Evolutionary conservation across 257 asterid genomes (phyloP), one percentile per base, ranked within the genome.

Genomic region (Plantago elongata): DNA sequence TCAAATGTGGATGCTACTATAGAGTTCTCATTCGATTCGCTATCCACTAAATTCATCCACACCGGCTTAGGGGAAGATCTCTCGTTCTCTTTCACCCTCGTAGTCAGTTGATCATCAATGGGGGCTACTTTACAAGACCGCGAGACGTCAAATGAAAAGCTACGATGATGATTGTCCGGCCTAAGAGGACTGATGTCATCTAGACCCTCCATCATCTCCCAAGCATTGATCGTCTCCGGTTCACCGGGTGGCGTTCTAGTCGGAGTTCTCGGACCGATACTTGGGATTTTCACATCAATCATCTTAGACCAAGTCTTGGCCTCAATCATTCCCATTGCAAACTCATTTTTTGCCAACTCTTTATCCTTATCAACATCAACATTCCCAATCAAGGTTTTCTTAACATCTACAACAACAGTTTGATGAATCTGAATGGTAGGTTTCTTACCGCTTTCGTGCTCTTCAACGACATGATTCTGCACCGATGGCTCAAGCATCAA

Each of bases 201-300:
- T 4, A 93, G 87, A 5, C 96, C 99, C 69, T 83, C 92, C 97
- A 89, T 89, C 75, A 93, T 63, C 51, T 93, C 97, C 90, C 94
- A 87, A 13, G 84, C 86, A 67, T 93, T 78, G 79, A 93, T 87
- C 40, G 59, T 78, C 77, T 89, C 96, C 12, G 94, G 94, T 75
- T 93, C 97, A 0, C 94, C 96, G 0, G 95, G 90, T 14, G 94
- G 88, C 40, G 95, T 87, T 40, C 64, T 67, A 44, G 54, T 49
- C 22, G 95, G 94, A 5, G 95, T 91, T 63, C 58, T 81, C 5
- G 97, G 95, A 64, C 60, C 43, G 4, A 77, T 11, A 73, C 83
- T 90, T 0, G 88, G 95, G 68, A 87, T 87, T 78, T 77, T 90
- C 44, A 72, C 84, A 9, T 87, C 77, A 71, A 90, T 85, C 90